phyloP scores from a whole-genome alignment of 2,329 filamentous ascomycete species.

The Aureobasidium mangrovei region DNA sequence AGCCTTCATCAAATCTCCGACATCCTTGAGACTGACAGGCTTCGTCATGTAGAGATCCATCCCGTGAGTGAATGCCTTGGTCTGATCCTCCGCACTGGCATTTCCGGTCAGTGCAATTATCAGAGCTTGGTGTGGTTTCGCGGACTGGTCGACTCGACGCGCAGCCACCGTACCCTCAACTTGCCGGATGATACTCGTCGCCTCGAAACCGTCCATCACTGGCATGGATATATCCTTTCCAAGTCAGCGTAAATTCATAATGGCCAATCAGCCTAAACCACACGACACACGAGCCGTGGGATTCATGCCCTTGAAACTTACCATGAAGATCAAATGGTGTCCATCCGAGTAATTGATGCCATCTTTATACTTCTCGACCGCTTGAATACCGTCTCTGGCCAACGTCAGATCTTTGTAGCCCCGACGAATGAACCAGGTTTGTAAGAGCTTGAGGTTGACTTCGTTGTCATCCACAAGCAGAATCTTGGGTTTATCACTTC shows the following conservation, averaged over 20 bases:
- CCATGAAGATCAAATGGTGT: conserved; percentile 13
- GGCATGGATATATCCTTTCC: conserved; percentile 7
- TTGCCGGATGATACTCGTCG: conserved; percentile 24
- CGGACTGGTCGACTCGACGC: conserved; percentile 19
- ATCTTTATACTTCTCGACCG: conserved; percentile 3
- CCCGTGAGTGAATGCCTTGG: conserved; percentile 24
- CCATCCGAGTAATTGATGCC: background rate
- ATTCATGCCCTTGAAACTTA: too few species aligned
- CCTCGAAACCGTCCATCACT: conserved; percentile 24
- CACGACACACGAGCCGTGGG: too few species aligned
- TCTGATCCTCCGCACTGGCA: conserved; percentile 18
- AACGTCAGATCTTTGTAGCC: conserved; percentile 2
- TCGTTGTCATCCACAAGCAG: conserved; percentile 22
- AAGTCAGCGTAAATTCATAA: conserved; percentile 7
- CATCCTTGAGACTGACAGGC: conserved; percentile 26
- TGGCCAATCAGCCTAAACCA: too few species aligned
- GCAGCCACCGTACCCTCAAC: conserved; percentile 21
- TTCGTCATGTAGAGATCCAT: conserved; percentile 29
- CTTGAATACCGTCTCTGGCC: conserved; percentile 9
- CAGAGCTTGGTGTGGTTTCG: conserved; percentile 10
- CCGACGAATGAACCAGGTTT: conserved; percentile 13
- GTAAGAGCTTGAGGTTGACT: conserved; percentile 19
- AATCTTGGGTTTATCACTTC: conserved; percentile 4
- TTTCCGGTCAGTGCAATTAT: conserved; percentile 22
- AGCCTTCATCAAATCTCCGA: conserved; percentile 28